phyloP scores from a whole-genome alignment of 805 yeast species.

The Teunomyces tritomae region DNA sequence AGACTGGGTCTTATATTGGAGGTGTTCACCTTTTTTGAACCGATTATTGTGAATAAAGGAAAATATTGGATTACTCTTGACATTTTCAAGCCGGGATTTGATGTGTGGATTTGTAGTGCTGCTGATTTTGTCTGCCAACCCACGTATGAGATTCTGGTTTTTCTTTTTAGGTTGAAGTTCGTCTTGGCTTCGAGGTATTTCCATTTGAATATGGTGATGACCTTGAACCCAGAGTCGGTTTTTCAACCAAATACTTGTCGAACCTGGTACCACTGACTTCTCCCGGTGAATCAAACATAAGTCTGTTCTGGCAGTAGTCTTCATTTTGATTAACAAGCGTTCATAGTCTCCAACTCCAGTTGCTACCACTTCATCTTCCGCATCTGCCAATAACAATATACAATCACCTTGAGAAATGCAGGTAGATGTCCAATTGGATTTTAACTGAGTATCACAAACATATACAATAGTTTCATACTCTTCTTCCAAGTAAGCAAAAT shows the following conservation, averaged over 20 bases:
- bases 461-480: conserved; percentile 84
- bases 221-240: conserved; percentile 87
- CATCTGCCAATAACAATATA: conserved; percentile 84
- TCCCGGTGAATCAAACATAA: conserved; percentile 82
- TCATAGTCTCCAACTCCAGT: conserved; percentile 87
- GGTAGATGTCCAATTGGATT: conserved; percentile 86
- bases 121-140: conserved; percentile 34
- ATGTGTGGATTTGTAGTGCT: conserved; percentile 34
- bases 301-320: conserved; percentile 85
- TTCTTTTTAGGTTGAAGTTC: conserved; percentile 13
- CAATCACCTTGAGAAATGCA: conserved; percentile 96
- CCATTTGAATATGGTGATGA: conserved; percentile 89
- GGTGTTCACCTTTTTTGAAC: conserved; percentile 16
- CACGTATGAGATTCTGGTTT: conserved; percentile 27
- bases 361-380: conserved; percentile 51
- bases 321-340: conserved; percentile 64
- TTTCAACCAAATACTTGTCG: conserved; percentile 81
- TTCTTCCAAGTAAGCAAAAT: conserved; percentile 88
- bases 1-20: conserved; percentile 34
- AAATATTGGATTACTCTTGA: conserved; percentile 27
- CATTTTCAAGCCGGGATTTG: conserved; percentile 30
- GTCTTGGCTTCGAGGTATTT: conserved; percentile 22
- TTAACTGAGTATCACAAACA: conserved; percentile 79
- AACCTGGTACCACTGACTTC: conserved; percentile 77
- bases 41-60: conserved; percentile 25